These are phyloP conservation scores for Diaporthe sp. DNA, from an alignment of 2,329 filamentous ascomycete genomes.

Conservation along the genomic window DNA sequence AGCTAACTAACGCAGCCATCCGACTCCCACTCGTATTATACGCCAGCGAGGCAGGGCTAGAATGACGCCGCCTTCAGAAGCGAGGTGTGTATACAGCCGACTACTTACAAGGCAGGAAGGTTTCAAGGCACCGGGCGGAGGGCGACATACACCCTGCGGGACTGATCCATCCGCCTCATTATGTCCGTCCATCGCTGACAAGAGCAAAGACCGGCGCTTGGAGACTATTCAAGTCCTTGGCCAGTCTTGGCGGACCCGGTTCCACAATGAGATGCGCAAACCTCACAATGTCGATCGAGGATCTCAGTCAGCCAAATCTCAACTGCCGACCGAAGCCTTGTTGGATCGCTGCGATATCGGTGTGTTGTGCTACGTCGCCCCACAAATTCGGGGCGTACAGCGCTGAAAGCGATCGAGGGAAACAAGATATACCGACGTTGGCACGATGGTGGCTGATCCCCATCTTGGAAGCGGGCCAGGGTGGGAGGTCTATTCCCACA, in stretches of 20 bases:
- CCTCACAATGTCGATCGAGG: neutral
- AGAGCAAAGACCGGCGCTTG: neutral
- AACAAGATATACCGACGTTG: neutral
- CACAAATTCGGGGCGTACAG: neutral
- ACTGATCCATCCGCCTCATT: too few relatives aligned
- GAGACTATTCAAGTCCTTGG: neutral
- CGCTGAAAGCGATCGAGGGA: neutral
- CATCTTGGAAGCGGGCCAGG: neutral
- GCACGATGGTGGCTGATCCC: neutral
- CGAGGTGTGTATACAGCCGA: neutral
- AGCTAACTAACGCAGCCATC: neutral
- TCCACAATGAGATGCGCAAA: neutral
- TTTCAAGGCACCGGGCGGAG: too few relatives aligned
- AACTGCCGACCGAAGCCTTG: neutral
- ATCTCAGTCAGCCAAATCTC: neutral
- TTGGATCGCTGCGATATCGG: neutral
- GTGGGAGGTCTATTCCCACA: neutral
- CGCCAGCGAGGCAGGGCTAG: neutral
- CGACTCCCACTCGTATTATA: neutral
- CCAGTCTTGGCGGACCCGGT: neutral
- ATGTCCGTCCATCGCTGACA: too few relatives aligned
- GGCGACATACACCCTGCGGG: too few relatives aligned
- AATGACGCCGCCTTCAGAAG: neutral
- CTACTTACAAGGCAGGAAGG: too few relatives aligned
- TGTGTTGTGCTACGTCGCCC: neutral